These are phyloP conservation scores for Sarocladium brachiariae DNA, from an alignment of 2,329 filamentous ascomycete genomes.

Conservation along the genomic window DNA sequence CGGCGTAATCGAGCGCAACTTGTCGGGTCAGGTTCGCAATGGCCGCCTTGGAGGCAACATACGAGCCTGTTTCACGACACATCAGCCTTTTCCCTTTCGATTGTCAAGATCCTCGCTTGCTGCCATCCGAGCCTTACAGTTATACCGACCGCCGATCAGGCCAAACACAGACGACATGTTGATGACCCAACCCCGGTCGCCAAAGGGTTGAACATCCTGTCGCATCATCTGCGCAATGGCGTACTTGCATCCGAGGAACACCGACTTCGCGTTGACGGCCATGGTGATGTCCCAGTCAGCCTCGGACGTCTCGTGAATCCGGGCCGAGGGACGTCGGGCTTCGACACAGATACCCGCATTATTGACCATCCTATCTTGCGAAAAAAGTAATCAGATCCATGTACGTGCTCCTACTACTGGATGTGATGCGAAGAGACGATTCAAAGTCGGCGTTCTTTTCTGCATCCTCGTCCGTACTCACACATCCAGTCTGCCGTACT, in stretches of 20 bases:
- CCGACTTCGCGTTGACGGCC: slow-evolving; percentile 29
- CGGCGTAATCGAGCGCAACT: slow-evolving; percentile 42
- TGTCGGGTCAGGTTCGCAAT: slow-evolving; percentile 42
- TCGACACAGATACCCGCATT: neutral
- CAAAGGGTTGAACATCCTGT: slow-evolving; percentile 31
- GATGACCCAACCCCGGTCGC: slow-evolving; percentile 42
- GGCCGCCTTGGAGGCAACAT: slow-evolving; percentile 42
- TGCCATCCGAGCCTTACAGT: slow-evolving; percentile 20
- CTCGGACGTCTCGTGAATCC: slow-evolving; percentile 35
- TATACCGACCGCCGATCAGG: slow-evolving; percentile 23
- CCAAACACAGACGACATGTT: slow-evolving; percentile 40
- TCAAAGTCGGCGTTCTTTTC: too few relatives aligned
- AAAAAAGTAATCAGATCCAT: too few relatives aligned
- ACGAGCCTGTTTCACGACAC: slow-evolving; percentile 24
- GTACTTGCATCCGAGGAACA: slow-evolving; percentile 38
- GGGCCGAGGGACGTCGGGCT: neutral
- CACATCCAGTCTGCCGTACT: slow-evolving; percentile 36
- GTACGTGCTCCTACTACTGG: too few relatives aligned
- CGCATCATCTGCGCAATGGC: slow-evolving; percentile 40
- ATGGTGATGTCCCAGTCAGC: slow-evolving; percentile 36
- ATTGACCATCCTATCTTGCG: neutral
- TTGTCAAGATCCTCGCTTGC: neutral
- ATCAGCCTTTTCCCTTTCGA: too few relatives aligned
- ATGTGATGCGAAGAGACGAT: too few relatives aligned
- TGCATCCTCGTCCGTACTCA: slow-evolving; percentile 20